A percentile compares a stretch with the other conserved stretches of the same genome.
Evolutionary conservation across 768 basidiomycete species (phyloP).

Genomic region (Serendipita vermifera): DNA sequence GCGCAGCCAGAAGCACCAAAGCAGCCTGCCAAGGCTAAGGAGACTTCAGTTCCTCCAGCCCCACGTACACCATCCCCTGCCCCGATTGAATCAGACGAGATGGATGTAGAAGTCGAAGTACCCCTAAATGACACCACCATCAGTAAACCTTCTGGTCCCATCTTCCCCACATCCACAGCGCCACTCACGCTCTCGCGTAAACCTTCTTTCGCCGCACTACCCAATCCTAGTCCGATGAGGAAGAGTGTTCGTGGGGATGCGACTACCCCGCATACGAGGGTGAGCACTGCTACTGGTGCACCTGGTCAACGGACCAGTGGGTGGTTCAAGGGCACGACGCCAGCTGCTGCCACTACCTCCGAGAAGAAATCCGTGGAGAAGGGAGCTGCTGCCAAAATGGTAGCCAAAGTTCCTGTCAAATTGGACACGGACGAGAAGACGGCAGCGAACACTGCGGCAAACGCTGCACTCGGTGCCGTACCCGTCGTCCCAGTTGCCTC

Average conservation of each 20-base stretch:
- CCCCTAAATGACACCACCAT: not conserved
- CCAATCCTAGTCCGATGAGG: not conserved
- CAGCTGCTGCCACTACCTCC: not conserved
- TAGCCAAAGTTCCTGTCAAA: too few species aligned
- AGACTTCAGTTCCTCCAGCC: not conserved
- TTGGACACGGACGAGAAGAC: too few species aligned
- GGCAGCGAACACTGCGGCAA: not conserved
- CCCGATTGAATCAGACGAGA: not conserved
- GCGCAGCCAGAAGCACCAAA: not conserved
- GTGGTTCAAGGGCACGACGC: conserved; percentile 2
- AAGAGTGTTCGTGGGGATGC: not conserved
- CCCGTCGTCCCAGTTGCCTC: too few species aligned
- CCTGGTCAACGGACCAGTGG: not conserved
- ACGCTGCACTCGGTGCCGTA: too few species aligned
- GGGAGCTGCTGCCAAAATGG: too few species aligned
- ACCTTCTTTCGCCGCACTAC: not conserved
- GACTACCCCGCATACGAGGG: not conserved
- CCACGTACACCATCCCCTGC: not conserved
- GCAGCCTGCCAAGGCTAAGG: not conserved
- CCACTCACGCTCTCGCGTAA: not conserved
- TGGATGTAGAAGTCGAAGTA: not conserved
- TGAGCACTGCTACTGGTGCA: not conserved
- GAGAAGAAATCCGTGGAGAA: not conserved
- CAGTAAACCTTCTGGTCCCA: not conserved
- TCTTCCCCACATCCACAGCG: not conserved